phyloP scores from a whole-genome alignment of 768 basidiomycete species.

The Lactarius quietus region DNA sequence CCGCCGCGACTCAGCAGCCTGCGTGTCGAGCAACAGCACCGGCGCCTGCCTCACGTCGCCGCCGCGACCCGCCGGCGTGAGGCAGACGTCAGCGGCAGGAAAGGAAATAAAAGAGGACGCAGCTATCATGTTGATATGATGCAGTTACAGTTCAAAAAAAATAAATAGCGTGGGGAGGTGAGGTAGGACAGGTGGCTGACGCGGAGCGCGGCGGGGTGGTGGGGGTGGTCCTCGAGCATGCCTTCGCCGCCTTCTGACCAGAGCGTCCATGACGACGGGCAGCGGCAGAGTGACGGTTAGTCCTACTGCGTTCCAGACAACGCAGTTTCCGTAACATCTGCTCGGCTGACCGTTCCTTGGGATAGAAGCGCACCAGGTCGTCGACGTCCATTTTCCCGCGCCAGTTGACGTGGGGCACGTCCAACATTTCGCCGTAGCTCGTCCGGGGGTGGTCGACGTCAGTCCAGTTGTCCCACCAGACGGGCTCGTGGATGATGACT shows the following conservation, averaged over 20 bases:
- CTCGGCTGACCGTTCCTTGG: background rate
- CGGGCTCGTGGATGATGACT: constrained; percentile 1
- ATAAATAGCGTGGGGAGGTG: background rate
- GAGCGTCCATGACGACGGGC: background rate
- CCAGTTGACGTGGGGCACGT: background rate
- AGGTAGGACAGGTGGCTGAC: background rate
- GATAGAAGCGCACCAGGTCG: constrained; percentile 8
- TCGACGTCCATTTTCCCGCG: background rate
- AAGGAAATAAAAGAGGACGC: background rate
- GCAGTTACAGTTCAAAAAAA: background rate
- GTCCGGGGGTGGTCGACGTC: constrained; percentile 7
- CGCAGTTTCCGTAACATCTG: background rate
- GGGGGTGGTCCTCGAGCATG: background rate
- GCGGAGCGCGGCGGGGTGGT: background rate
- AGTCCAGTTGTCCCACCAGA: constrained; percentile 3
- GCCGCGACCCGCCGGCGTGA: constrained; percentile 18
- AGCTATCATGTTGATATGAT: constrained; percentile 2
- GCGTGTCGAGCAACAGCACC: constrained; percentile 10
- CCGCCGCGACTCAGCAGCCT: constrained; percentile 16
- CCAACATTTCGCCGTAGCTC: background rate
- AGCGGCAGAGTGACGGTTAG: background rate
- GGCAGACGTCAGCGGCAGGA: constrained; percentile 9
- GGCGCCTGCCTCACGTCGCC: constrained; percentile 13
- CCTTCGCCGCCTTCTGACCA: background rate
- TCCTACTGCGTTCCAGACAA: background rate